Base-by-base conservation (phyloP, 306 rosid species). In the Trifolium subterraneum region DNA sequence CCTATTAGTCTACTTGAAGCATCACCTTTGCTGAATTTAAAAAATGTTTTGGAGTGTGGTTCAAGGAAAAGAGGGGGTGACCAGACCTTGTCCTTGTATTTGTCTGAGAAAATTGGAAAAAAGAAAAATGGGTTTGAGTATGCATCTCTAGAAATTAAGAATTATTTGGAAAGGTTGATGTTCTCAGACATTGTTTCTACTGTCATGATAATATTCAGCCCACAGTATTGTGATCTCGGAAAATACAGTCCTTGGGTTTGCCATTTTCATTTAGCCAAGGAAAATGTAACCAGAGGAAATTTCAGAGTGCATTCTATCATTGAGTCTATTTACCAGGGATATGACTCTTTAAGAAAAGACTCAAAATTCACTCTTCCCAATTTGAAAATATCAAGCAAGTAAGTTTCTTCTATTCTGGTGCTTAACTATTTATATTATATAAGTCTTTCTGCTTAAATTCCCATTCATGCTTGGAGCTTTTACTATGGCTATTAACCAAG, bases 1-100 rank as follows among this genome's bases (percentile, higher is more conserved):
- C 98, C 99, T 62, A 79, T 95, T 66, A 92, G 99, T 87, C 83
- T 90, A 20, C 98, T 95, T 64, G 96, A 92, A 87, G 66, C 93
- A 62, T 95, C 99, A 45, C 99, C 99, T 25, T 80, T 92, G 80
- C 83, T 95, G 79, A 95, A 88, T 83, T 87, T 95, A 38, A 95
- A 95, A 89, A 81, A 83, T 45, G 92, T 92, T 48, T 70, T 90
- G 76, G 99, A 95, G 81, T 95, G 97, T 56, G 98, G 96, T 62
- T 84, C 96, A 11, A 87, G 50, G 86, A 92, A 78, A 72, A 89
- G 64, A 67, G 75, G 65, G 36, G 80, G 82, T 18, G 82, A 80
- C 59, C 93, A 89, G 81, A 85, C 87, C 0, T 63, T 85, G 74
- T 88, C 98, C 48, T 66, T 95, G 61, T 90, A 70, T 89, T 90